phyloP scores from a whole-genome alignment of 352 stramenopile species.

The Phytopythium litorale region DNA sequence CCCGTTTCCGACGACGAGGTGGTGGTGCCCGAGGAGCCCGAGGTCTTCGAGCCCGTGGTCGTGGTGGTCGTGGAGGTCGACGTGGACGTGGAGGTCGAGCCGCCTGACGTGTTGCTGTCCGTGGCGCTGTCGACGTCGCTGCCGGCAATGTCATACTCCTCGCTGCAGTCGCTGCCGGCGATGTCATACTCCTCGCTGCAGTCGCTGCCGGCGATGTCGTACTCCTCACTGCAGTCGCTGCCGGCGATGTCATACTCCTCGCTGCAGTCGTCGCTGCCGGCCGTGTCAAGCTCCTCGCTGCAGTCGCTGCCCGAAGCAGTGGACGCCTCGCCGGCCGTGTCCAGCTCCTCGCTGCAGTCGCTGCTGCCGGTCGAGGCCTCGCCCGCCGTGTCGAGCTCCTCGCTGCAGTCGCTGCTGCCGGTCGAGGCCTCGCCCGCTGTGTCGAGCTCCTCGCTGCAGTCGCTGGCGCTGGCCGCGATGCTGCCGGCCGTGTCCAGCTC shows the following conservation, averaged over 20 bases:
- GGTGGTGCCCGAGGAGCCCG: background rate
- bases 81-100: slow-evolving; percentile 2
- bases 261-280: slow-evolving; percentile 12
- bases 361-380: background rate
- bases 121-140: slow-evolving; percentile 15
- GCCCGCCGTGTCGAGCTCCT: slow-evolving; percentile 23
- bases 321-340: slow-evolving; percentile 14
- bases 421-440: slow-evolving; percentile 8
- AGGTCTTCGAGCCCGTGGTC: background rate
- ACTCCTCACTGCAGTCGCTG: slow-evolving; percentile 15
- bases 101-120: slow-evolving; percentile 4
- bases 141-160: slow-evolving; percentile 26
- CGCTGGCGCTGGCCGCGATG: slow-evolving; percentile 14
- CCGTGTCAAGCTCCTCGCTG: slow-evolving; percentile 8
- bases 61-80: slow-evolving; percentile 2
- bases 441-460: slow-evolving; percentile 25
- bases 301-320: slow-evolving; percentile 5
- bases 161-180: slow-evolving; percentile 13
- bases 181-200: slow-evolving; percentile 22
- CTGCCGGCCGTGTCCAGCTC: slow-evolving; percentile 4
- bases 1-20: slow-evolving; percentile 9
- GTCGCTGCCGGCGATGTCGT: slow-evolving; percentile 7
- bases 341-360: slow-evolving; percentile 19
- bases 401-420: slow-evolving; percentile 3
- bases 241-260: slow-evolving; percentile 28